A percentile compares a stretch with the other conserved stretches of the same genome.
phyloP scores from a whole-genome alignment of 768 basidiomycete species.

The Boletus fagicola region DNA sequence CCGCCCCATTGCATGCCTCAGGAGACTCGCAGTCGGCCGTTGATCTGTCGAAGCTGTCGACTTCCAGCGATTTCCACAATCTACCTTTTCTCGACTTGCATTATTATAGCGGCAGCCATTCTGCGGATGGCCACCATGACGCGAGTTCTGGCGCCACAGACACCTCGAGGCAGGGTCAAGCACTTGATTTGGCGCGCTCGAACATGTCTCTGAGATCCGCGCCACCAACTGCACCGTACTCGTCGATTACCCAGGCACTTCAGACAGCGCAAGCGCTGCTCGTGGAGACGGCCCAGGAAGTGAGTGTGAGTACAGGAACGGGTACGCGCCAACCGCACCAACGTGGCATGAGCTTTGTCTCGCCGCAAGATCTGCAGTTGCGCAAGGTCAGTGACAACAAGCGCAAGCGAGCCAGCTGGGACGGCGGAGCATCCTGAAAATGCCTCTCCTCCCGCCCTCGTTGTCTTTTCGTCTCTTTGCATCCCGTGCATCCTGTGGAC shows the following conservation, averaged over 20 bases:
- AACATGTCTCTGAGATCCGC: conserved; percentile 30
- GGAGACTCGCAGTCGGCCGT: conserved; percentile 15
- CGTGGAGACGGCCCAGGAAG: conserved; percentile 18
- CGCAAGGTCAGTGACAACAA: conserved; percentile 51
- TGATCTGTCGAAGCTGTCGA: conserved; percentile 33
- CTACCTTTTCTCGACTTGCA: conserved; percentile 74
- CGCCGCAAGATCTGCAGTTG: conserved; percentile 50
- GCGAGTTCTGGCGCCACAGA: conserved; percentile 23
- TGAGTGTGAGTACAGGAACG: neutral
- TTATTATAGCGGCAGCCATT: conserved; percentile 47
- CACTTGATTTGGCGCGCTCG: conserved; percentile 50
- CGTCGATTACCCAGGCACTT: conserved; percentile 33
- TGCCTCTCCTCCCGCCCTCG: neutral
- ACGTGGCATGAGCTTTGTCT: conserved; percentile 51
- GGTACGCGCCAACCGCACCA: conserved; percentile 35
- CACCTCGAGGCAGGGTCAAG: conserved; percentile 43
- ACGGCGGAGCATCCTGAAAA: conserved; percentile 39
- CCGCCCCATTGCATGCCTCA: conserved; percentile 23
- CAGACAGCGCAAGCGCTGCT: conserved; percentile 34
- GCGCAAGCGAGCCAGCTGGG: conserved; percentile 58
- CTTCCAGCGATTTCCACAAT: conserved; percentile 40
- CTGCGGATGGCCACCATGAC: conserved; percentile 30
- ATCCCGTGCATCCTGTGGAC: conserved; percentile 9
- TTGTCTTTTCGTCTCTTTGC: neutral
- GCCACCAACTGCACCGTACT: conserved; percentile 24